Percentiles rank a stretch among this genome's conserved stretches.
Conservation (phyloP, 2,329 filamentous ascomycete genomes). For the Beauveria sp. region DNA sequence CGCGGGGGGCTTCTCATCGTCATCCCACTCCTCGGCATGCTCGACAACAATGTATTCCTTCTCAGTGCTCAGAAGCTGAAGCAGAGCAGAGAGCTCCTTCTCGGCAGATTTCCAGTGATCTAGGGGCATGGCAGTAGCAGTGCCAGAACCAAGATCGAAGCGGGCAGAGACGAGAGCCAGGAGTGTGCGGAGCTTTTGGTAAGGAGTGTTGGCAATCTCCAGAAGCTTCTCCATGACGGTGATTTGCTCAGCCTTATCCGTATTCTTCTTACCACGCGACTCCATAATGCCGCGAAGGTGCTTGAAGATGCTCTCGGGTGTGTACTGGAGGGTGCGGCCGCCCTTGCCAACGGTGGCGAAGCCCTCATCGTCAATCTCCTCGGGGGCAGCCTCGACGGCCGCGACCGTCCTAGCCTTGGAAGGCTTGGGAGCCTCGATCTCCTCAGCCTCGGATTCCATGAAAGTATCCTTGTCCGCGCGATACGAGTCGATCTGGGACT, state of each 20-base stretch:
- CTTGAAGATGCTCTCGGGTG: constrained; percentile 96
- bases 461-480: constrained; percentile 76
- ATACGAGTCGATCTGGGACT: constrained; percentile 80
- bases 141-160: constrained; percentile 81
- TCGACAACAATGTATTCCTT: constrained; percentile 80
- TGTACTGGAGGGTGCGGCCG: constrained; percentile 84
- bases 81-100: constrained; percentile 70
- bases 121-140: constrained; percentile 75
- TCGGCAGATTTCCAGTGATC: constrained; percentile 97
- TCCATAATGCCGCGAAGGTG: constrained; percentile 89
- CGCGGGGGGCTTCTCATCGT: constrained; percentile 86
- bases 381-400: constrained; percentile 37
- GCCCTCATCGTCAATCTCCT: constrained; percentile 69
- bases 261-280: constrained; percentile 98
- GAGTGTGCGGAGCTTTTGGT: constrained; percentile 89
- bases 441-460: constrained; percentile 77
- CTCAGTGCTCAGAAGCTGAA: constrained; percentile 72
- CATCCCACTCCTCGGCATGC: constrained; percentile 95
- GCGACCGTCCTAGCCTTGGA: constrained; percentile 40
- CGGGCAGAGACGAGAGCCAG: constrained; percentile 86
- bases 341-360: constrained; percentile 85
- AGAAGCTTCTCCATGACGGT: constrained; percentile 92
- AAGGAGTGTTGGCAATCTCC: constrained; percentile 82
- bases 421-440: constrained; percentile 40
- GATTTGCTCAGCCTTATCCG: constrained; percentile 90